Conservation (phyloP, 2,329 filamentous ascomycete genomes). For the Colletotrichum sp. region DNA sequence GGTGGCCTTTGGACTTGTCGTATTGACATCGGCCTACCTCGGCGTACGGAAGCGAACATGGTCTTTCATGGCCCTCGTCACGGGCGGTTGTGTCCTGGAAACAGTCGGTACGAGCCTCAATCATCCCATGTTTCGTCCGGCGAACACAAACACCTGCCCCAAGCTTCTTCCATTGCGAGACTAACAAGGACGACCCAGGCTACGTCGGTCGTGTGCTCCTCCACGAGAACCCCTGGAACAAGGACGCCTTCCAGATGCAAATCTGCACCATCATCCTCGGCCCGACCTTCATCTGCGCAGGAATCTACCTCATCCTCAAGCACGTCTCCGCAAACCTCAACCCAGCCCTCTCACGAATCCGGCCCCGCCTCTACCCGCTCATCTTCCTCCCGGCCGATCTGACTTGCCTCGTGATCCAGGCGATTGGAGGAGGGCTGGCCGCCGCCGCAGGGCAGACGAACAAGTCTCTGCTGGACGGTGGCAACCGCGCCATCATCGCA, state of each 20-base stretch:
- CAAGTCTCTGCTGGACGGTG: slow-evolving; percentile 42
- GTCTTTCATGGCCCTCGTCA: slow-evolving; percentile 56
- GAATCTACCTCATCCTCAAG: slow-evolving; percentile 69
- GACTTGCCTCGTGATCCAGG: slow-evolving; percentile 63
- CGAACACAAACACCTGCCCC: neutral
- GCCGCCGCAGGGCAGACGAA: slow-evolving; percentile 49
- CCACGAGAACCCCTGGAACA: slow-evolving; percentile 58
- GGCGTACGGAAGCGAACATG: slow-evolving; percentile 59
- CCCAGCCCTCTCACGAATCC: slow-evolving; percentile 55
- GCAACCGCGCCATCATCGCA: slow-evolving; percentile 58
- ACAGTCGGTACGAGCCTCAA: slow-evolving; percentile 44
- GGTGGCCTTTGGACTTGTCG: slow-evolving; percentile 50
- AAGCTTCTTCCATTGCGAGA: neutral
- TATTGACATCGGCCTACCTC: slow-evolving; percentile 44
- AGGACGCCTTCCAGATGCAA: slow-evolving; percentile 60
- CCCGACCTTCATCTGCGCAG: slow-evolving; percentile 66
- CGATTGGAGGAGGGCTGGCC: slow-evolving; percentile 61
- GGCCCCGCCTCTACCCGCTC: slow-evolving; percentile 56
- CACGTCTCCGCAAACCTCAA: slow-evolving; percentile 57
- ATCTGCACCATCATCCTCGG: slow-evolving; percentile 64
- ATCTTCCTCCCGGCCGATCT: slow-evolving; percentile 66
- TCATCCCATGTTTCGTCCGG: neutral
- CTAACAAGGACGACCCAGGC: slow-evolving; percentile 37
- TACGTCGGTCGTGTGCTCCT: slow-evolving; percentile 59
- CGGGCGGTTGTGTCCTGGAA: slow-evolving; percentile 56